A percentile compares a stretch with the other conserved stretches of the same genome.
Conservation (phyloP, 176 grass and related monocot genomes). For the Saccharum spontaneum region DNA sequence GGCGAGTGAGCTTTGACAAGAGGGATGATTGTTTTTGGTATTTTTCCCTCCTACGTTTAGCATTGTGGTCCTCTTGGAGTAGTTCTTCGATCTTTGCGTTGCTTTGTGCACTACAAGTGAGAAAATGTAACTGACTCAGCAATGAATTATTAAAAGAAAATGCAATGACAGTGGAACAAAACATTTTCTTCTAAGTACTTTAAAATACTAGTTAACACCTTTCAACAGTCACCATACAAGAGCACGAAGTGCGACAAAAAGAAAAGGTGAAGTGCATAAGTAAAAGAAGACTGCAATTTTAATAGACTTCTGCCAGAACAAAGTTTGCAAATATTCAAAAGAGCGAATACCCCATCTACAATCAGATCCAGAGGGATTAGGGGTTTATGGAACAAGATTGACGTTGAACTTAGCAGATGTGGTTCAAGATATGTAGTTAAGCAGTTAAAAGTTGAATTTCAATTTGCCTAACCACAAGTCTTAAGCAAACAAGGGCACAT, state of each 20-base stretch:
- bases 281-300: background rate
- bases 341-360: background rate
- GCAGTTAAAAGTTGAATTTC: background rate
- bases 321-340: background rate
- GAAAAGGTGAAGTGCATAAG: conserved; percentile 23
- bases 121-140: conserved; percentile 25
- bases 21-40: conserved; percentile 90
- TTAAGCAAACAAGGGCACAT: conserved; percentile 16
- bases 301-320: conserved; percentile 6
- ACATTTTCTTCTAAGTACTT: background rate
- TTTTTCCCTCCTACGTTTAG: conserved; percentile 71
- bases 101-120: conserved; percentile 59
- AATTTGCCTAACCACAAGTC: background rate
- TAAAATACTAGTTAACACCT: background rate
- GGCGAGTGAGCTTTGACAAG: conserved; percentile 90
- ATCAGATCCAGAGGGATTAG: background rate
- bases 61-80: conserved; percentile 89
- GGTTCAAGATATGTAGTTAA: background rate
- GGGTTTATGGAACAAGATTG: background rate
- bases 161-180: background rate
- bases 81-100: conserved; percentile 91
- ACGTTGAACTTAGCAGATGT: background rate
- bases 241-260: background rate
- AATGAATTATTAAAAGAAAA: conserved; percentile 9
- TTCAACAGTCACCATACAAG: background rate